These are phyloP conservation scores for Laburnicola sp. DNA, from an alignment of 2,329 filamentous ascomycete species.

Conservation along the genomic window DNA sequence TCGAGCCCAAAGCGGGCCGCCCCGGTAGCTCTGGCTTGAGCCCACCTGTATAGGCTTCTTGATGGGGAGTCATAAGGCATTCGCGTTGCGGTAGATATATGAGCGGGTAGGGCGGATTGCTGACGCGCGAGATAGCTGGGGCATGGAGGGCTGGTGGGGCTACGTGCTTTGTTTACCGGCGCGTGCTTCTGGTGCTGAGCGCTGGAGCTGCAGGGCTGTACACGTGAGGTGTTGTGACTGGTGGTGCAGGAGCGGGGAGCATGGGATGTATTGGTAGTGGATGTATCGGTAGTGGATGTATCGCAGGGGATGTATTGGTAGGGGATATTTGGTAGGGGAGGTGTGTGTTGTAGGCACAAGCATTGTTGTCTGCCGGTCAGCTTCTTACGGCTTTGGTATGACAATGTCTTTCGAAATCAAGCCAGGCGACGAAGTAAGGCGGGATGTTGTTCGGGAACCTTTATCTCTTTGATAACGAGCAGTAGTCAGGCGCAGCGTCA, in stretches of 20 bases:
- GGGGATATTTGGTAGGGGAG: background rate
- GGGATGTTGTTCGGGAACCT: too few relatives aligned
- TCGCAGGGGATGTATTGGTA: background rate
- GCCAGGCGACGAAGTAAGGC: background rate
- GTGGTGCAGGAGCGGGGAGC: background rate
- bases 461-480: too few relatives aligned
- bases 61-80: constrained; percentile 4
- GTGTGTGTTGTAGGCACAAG: background rate
- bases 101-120: constrained; percentile 11
- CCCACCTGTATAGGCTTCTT: background rate
- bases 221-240: background rate
- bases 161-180: background rate
- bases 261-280: background rate
- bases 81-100: background rate
- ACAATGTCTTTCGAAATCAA: background rate
- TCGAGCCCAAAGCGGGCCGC: constrained; percentile 28
- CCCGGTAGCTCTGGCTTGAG: constrained; percentile 12
- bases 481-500: too few relatives aligned
- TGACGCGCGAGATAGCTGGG: background rate
- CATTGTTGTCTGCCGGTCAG: background rate
- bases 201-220: background rate
- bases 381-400: background rate
- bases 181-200: background rate
- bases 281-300: background rate
- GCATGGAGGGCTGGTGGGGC: background rate